These are phyloP conservation scores for Sideroxylon spinosum DNA, from an alignment of 179 eudicot species.

Conservation along the genomic window DNA sequence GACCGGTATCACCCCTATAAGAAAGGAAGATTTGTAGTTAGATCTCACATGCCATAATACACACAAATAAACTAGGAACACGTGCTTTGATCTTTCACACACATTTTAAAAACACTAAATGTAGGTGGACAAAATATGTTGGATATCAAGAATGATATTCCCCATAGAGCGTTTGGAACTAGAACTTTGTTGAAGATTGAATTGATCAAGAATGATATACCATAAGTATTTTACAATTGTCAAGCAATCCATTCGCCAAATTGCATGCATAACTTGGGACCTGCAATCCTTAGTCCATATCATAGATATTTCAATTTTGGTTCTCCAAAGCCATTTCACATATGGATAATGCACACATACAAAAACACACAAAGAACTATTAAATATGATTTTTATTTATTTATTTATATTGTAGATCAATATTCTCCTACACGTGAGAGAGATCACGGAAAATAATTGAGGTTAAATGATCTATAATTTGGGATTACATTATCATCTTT, in stretches of 20 bases:
- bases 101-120: neutral
- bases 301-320: neutral
- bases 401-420: neutral
- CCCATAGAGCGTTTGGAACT: too few species aligned
- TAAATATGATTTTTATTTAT: neutral
- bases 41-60: neutral
- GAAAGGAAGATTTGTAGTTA: neutral
- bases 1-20: too few species aligned
- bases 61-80: constrained; percentile 8
- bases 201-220: too few species aligned
- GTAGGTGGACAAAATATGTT: neutral
- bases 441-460: neutral
- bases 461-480: neutral
- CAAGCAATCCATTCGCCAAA: neutral
- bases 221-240: neutral
- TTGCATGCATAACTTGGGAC: neutral
- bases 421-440: neutral
- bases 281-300: neutral
- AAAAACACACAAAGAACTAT: neutral
- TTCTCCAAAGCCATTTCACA: neutral
- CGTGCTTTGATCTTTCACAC: neutral
- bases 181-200: too few species aligned
- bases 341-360: neutral
- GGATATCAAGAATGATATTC: neutral
- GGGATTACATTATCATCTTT: neutral